phyloP scores from a whole-genome alignment of 306 rosid species.

The Corylus americana region DNA sequence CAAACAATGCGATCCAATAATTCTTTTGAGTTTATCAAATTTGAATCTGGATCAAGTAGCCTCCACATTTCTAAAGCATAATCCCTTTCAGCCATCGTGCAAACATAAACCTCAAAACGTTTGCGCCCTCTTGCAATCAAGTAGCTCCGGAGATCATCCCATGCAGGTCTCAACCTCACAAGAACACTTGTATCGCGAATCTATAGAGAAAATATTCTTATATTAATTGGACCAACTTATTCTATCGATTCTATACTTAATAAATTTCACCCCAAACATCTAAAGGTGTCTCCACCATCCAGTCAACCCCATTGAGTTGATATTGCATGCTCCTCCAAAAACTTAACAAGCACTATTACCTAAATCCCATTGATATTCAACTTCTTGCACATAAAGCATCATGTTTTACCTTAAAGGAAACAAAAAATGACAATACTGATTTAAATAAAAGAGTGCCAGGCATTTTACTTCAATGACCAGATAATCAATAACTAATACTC shows the following conservation, averaged over 20 bases:
- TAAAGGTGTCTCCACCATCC: slow-evolving; percentile 9
- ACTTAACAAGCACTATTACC: background rate
- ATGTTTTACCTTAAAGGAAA: background rate
- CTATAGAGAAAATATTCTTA: slow-evolving; percentile 35
- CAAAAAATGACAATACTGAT: background rate
- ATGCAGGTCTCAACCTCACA: slow-evolving; percentile 98
- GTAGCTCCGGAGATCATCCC: slow-evolving; percentile 99
- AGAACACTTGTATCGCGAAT: slow-evolving; percentile 99
- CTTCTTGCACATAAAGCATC: background rate
- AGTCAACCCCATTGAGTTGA: slow-evolving; percentile 12
- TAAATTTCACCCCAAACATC: slow-evolving; percentile 13
- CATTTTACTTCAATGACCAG: slow-evolving; percentile 16
- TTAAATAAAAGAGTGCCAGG: background rate
- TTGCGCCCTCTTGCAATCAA: slow-evolving; percentile 98
- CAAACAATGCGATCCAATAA: slow-evolving; percentile 90
- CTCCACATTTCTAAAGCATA: slow-evolving; percentile 99
- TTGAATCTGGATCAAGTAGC: slow-evolving; percentile 98
- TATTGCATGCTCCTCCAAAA: slow-evolving; percentile 3
- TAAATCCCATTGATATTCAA: background rate
- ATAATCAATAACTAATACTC: slow-evolving; percentile 15
- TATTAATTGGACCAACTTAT: slow-evolving; percentile 26
- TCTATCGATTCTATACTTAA: slow-evolving; percentile 6
- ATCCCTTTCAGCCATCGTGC: slow-evolving; percentile 99
- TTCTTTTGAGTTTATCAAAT: slow-evolving; percentile 86
- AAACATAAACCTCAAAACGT: slow-evolving; percentile 99